Evolutionary conservation across 192 early-diverging fungal genomes (phyloP).

Genomic region (Chytriomyces confervae): DNA sequence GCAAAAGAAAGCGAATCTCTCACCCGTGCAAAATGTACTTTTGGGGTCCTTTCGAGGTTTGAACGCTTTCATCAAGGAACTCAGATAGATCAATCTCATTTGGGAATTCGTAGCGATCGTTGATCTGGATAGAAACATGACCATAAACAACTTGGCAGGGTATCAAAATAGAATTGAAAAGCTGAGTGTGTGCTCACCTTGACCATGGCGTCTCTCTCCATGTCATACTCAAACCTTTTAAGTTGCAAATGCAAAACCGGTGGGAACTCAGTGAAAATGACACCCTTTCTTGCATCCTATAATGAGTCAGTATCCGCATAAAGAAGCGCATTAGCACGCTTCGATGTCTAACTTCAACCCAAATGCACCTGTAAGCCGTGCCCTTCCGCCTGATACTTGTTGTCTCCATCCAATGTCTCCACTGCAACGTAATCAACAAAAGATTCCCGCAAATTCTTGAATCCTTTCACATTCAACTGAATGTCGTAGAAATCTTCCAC

Average conservation of each 20-base stretch:
- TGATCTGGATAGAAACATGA: constrained; percentile 63
- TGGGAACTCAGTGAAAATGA: constrained; percentile 91
- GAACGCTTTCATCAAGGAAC: constrained; percentile 72
- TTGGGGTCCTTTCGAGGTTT: constrained; percentile 56
- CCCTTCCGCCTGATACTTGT: constrained; percentile 94
- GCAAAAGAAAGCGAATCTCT: not conserved
- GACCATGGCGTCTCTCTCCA: constrained; percentile 85
- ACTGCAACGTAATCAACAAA: constrained; percentile 90
- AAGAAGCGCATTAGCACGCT: not conserved
- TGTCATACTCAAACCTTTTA: constrained; percentile 98
- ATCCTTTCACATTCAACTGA: constrained; percentile 95
- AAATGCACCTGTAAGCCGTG: constrained; percentile 74
- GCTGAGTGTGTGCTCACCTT: constrained; percentile 59
- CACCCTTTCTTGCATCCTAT: constrained; percentile 91
- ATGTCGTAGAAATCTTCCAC: constrained; percentile 98
- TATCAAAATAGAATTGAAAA: constrained; percentile 4
- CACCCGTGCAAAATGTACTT: constrained; percentile 89
- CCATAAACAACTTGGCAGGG: not conserved
- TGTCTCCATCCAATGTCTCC: constrained; percentile 94
- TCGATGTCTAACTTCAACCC: not conserved
- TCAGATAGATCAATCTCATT: constrained; percentile 81
- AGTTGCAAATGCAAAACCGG: constrained; percentile 95
- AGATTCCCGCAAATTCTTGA: constrained; percentile 83
- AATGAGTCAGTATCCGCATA: constrained; percentile 1
- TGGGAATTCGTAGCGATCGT: constrained; percentile 96